Evolutionary conservation across 2,329 filamentous ascomycete species (phyloP), one percentile per base, ranked within the genome.

Genomic region (Escovopsis weberi): DNA sequence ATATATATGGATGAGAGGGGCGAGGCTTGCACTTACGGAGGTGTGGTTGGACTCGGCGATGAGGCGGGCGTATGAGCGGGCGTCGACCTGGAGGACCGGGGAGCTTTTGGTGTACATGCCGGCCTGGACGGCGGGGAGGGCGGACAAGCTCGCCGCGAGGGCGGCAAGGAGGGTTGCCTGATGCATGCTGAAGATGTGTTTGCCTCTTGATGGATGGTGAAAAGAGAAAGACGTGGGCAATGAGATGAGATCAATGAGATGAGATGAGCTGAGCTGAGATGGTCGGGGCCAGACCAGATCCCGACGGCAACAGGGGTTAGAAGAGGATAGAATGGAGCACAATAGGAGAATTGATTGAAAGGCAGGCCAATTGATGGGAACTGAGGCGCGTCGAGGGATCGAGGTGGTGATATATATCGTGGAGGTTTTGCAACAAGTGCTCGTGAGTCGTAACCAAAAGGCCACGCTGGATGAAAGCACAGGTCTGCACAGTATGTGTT

Each of bases 1-100:
- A 11, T n/a, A 4, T 7, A 35, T 7, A 18, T 11, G 12, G n/a
- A 36, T 8, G 34, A 36, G 33, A 18, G 36, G 12, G 10, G 10
- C 10, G 28, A 10, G 28, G 11, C 7, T 12, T 3, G 9, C 15
- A 59, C 80, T 60, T 74, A 94, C 88, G 41, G 87, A 87, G 36
- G 87, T 93, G 63, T 96, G 72, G 59, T 95, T 95, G 26, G 87
- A 94, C 57, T 85, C 80, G 38, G 82, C 78, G 61, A 98, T 87
- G 50, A 94, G 66, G 48, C 72, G 75, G 57, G 89, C 79, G 62
- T 93, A 96, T 55, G 72, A 83, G 62, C 82, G 84, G 44, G 72
- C 73, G 54, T 82, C 80, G 50, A 96, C 66, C 61, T 93, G 85
- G 37, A 96, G 61, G 37, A 98, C 91, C 11, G 85, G 79, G 2